Evolutionary conservation across 2,329 filamentous ascomycete genomes (phyloP), one percentile per base, ranked within the genome.

Genomic region (Fusarium dimerum): DNA sequence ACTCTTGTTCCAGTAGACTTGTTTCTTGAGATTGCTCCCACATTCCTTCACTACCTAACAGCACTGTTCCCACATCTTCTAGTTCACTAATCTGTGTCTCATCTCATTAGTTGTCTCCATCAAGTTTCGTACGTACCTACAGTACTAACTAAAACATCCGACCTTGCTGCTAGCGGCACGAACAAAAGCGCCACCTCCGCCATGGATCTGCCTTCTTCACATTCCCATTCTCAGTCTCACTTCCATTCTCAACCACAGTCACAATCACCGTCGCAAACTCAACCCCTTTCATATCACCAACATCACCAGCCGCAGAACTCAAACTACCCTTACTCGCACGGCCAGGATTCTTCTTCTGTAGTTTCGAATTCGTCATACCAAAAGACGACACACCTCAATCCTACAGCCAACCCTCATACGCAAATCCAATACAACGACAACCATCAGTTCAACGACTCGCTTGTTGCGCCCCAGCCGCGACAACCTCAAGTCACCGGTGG

Each of bases 401-500:
- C 58, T 4, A 51, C 53, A 12, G 52, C 54, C 47, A 66, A 59
- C 44, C 36, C 50, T 42, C 55, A 50, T 39, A 40, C 52, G 36
- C 50, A 50, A 38, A 41, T 50, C 30, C 59, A 53, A 43, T 55
- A 62, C 60, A 54, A 62, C 60, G 59, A 62, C 43, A 49, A 54
- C 30, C 52, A 59, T 29, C 47, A 57, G 47, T 46, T 47, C 36
- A 50, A 57, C 29, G 51, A 51, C 52, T 56, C 53, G 26, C 54
- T 58, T 41, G 52, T 52, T 48, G 59, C 58, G 17, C 60, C 57
- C 40, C 58, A 58, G 20, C 58, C 56, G 30, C 59, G 55, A 30
- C 60, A 62, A 43, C 58, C 57, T 32, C 64, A 64, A 38, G 46
- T 69, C 43, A 26, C 20, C 20, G 20, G 20, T 7, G 78, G 83